Evolutionary conservation across 73 alveolate species (phyloP).

Genomic region (Paraurostyla sp.): DNA sequence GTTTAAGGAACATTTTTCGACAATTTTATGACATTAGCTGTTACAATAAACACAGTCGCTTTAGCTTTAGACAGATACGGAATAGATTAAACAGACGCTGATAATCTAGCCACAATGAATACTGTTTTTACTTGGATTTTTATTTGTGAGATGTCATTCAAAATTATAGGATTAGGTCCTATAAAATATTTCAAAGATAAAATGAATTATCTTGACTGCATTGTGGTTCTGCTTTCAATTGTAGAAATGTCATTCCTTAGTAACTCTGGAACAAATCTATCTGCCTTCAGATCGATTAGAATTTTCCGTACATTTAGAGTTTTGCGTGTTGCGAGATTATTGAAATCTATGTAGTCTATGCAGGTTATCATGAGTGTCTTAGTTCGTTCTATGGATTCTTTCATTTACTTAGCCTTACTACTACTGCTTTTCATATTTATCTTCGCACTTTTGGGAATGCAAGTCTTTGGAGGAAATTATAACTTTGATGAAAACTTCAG

Average conservation of each 20-base stretch:
- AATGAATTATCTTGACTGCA: constrained; percentile 95
- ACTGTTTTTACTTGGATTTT: constrained; percentile 89
- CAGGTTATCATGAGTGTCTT: constrained; percentile 90
- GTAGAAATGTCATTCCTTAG: constrained; percentile 88
- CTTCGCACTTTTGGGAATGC: constrained; percentile 96
- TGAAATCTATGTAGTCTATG: constrained; percentile 92
- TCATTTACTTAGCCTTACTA: constrained; percentile 86
- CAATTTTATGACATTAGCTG: constrained; percentile 82
- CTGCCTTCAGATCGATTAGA: constrained; percentile 93
- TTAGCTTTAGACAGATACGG: constrained; percentile 93
- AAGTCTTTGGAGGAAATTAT: constrained; percentile 92
- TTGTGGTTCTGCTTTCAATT: constrained; percentile 88
- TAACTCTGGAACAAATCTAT: constrained; percentile 81
- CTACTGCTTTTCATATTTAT: constrained; percentile 93
- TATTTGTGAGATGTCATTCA: constrained; percentile 92
- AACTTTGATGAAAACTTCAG: constrained; percentile 35
- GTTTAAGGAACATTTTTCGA: constrained; percentile 62
- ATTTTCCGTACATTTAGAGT: constrained; percentile 97
- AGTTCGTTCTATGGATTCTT: constrained; percentile 85
- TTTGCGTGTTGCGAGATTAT: constrained; percentile 92
- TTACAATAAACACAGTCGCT: constrained; percentile 87
- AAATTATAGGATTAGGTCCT: constrained; percentile 95
- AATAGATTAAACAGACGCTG: constrained; percentile 72
- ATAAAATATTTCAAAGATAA: constrained; percentile 91
- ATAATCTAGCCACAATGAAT: constrained; percentile 79